These are phyloP conservation scores for Candida peoriensis DNA, from an alignment of 805 yeast species.

Conservation along the genomic window DNA sequence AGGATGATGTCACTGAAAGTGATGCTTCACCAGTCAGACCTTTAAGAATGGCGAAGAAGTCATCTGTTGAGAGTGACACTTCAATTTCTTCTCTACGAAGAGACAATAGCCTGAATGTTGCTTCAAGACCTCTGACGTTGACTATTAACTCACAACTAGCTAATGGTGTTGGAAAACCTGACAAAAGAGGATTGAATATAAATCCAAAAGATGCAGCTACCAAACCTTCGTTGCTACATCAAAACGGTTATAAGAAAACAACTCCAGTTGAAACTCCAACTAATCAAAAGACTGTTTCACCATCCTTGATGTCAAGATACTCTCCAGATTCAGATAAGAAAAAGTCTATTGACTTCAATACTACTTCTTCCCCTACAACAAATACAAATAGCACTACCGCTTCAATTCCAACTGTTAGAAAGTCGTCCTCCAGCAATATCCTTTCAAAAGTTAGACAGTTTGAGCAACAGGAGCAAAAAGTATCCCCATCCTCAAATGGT, in stretches of 20 bases:
- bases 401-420: slow-evolving; percentile 16
- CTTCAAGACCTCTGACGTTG: slow-evolving; percentile 18
- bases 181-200: no score
- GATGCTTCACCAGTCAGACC: slow-evolving; percentile 56
- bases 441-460: slow-evolving; percentile 28
- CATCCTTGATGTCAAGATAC: slow-evolving; percentile 12
- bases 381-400: slow-evolving; percentile 1
- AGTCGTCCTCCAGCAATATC: slow-evolving; percentile 24
- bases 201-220: no score
- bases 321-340: slow-evolving; percentile 11
- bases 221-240: slow-evolving; percentile 2
- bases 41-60: slow-evolving; percentile 51
- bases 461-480: slow-evolving; percentile 19
- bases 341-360: background rate
- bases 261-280: background rate
- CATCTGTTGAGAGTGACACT: no score
- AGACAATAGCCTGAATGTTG: no score
- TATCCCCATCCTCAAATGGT: slow-evolving; percentile 6
- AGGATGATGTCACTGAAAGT: slow-evolving; percentile 2
- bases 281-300: slow-evolving; percentile 11
- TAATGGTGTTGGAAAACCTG: slow-evolving; percentile 6
- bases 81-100: no score
- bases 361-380: background rate
- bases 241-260: slow-evolving; percentile 1
- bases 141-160: slow-evolving; percentile 16